Evolutionary conservation across 768 basidiomycete species (phyloP).

Genomic region (Psilocybe cyanescens): DNA sequence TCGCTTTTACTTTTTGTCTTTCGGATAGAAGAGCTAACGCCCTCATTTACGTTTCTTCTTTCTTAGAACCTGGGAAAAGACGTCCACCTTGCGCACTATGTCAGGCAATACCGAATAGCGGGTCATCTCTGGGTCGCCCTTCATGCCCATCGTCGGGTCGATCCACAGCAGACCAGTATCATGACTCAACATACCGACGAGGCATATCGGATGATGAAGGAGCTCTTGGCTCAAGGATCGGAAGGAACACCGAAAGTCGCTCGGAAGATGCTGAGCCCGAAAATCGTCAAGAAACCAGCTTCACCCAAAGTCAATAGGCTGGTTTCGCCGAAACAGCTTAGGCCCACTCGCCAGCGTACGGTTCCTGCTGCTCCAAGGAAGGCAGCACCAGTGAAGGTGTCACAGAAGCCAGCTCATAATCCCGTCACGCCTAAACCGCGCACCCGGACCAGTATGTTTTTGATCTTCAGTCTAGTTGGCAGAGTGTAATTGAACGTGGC

Average conservation of each 20-base stretch:
- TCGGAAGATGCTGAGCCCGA: slow-evolving; percentile 26
- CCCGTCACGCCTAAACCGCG: slow-evolving; percentile 52
- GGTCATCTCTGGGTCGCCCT: slow-evolving; percentile 73
- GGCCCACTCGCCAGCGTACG: slow-evolving; percentile 21
- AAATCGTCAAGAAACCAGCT: slow-evolving; percentile 22
- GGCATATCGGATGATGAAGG: slow-evolving; percentile 53
- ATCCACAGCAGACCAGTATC: slow-evolving; percentile 43
- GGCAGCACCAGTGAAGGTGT: slow-evolving; percentile 29
- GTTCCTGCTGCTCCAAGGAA: slow-evolving; percentile 32
- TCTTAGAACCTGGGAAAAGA: slow-evolving; percentile 40
- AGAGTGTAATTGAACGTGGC: not conserved
- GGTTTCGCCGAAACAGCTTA: slow-evolving; percentile 24
- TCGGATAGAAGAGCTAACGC: too few relatives aligned
- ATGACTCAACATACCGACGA: slow-evolving; percentile 57
- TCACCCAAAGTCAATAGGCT: slow-evolving; percentile 20
- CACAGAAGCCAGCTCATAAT: slow-evolving; percentile 18
- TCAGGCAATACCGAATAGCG: slow-evolving; percentile 53
- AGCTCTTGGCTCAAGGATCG: slow-evolving; percentile 28
- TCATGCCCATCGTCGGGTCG: slow-evolving; percentile 62
- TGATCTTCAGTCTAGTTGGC: not conserved
- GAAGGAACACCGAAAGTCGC: slow-evolving; percentile 15
- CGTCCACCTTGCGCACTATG: slow-evolving; percentile 31
- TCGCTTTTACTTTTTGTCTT: slow-evolving; percentile 15
- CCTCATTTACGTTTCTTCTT: not conserved
- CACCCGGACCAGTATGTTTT: slow-evolving; percentile 36